Conservation (phyloP, 495 filamentous ascomycete genomes). For the Paragyromitra xinjiangensis region DNA sequence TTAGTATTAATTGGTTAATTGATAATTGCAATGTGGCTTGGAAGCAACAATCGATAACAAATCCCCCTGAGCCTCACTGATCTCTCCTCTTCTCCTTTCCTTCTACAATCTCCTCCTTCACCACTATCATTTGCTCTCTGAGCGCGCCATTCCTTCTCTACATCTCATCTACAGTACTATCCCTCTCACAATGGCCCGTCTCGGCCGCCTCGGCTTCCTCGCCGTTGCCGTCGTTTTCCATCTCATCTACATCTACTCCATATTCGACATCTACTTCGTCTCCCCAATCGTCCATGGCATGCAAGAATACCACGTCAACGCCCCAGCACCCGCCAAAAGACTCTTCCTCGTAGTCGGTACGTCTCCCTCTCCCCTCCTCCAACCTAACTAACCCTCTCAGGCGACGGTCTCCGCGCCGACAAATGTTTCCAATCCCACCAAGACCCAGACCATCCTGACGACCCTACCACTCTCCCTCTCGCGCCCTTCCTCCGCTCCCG, state of each 20-base stretch:
- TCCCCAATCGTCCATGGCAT: slow-evolving; percentile 97
- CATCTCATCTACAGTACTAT: background rate
- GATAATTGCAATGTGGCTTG: background rate
- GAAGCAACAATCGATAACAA: slow-evolving; percentile 14
- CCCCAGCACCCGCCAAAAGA: slow-evolving; percentile 78
- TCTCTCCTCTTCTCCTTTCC: slow-evolving; percentile 4
- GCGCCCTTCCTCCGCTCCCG: slow-evolving; percentile 94
- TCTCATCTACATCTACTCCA: slow-evolving; percentile 91
- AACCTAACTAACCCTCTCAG: slow-evolving; percentile 60
- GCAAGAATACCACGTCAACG: slow-evolving; percentile 76
- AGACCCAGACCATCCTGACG: slow-evolving; percentile 74
- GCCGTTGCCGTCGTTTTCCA: slow-evolving; percentile 93
- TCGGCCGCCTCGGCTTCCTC: slow-evolving; percentile 87
- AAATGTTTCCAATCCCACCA: slow-evolving; percentile 96
- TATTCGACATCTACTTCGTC: slow-evolving; percentile 99
- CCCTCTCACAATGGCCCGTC: slow-evolving; percentile 70
- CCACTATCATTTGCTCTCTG: background rate
- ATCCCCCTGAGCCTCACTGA: slow-evolving; percentile 18
- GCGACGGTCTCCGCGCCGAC: slow-evolving; percentile 94
- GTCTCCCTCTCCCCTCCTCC: slow-evolving; percentile 55
- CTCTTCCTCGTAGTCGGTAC: slow-evolving; percentile 92
- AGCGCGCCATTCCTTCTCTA: slow-evolving; percentile 17
- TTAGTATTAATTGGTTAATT: background rate
- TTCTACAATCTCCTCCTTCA: background rate
- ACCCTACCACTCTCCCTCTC: slow-evolving; percentile 69